Percentiles rank a stretch among this genome's conserved stretches.
Evolutionary conservation across 192 early-diverging fungal species (phyloP).

Genomic region (Haplosporangium gracile): DNA sequence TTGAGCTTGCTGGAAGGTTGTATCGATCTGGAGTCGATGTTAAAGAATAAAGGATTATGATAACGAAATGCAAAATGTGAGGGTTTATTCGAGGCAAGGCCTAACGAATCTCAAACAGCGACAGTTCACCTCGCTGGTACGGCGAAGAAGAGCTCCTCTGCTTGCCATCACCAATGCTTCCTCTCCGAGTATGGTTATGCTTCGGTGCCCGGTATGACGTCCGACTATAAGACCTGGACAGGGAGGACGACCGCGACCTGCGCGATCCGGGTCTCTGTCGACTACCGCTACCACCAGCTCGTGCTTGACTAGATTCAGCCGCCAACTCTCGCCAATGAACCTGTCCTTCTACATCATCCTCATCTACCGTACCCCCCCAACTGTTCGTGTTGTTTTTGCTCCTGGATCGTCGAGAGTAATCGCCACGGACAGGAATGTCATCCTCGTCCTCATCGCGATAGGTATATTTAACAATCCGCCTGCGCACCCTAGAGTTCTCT

Average conservation of each 20-base stretch:
- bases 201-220: background rate
- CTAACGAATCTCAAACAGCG: background rate
- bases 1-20: too few relatives aligned
- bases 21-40: too few relatives aligned
- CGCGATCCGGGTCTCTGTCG: constrained; percentile 5
- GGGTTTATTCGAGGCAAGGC: too few relatives aligned
- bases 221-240: constrained; percentile 20
- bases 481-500: constrained; percentile 5
- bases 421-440: background rate
- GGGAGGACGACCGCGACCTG: constrained; percentile 30
- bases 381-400: constrained; percentile 1
- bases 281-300: background rate
- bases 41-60: too few relatives aligned
- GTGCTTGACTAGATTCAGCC: constrained; percentile 3
- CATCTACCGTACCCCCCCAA: background rate
- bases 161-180: background rate
- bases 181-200: constrained; percentile 8
- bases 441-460: constrained; percentile 30
- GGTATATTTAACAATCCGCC: constrained; percentile 50
- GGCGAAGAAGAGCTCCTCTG: background rate
- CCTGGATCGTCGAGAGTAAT: constrained; percentile 7
- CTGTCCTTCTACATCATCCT: constrained; percentile 19
- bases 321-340: constrained; percentile 28
- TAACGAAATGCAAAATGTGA: too few relatives aligned
- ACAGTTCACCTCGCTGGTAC: background rate